These are phyloP conservation scores for Pseudonitzschia multiseries DNA, from an alignment of 108 stramenopile species.

Conservation along the genomic window DNA sequence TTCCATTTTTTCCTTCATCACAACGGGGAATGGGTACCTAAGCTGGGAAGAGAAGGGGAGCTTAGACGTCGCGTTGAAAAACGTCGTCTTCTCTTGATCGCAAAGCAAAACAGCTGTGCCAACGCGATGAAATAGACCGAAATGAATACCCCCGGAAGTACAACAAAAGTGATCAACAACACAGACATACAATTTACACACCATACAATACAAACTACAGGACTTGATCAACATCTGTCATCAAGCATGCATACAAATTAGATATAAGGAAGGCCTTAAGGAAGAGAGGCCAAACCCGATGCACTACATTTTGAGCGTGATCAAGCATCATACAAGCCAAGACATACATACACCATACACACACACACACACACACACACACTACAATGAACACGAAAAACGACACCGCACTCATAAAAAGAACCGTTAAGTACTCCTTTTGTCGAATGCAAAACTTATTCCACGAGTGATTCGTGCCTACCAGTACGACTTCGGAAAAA, in stretches of 20 bases:
- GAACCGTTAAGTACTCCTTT: neutral
- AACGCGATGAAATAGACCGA: neutral
- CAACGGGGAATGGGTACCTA: constrained; percentile 56
- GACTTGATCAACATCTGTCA: neutral
- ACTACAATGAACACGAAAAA: neutral
- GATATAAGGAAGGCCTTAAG: neutral
- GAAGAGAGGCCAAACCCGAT: neutral
- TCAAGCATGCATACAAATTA: neutral
- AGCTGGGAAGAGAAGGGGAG: constrained; percentile 48
- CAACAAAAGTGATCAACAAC: neutral
- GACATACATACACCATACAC: neutral
- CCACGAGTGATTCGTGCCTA: no score
- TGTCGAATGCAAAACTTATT: no score
- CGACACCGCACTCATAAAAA: neutral
- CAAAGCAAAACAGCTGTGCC: neutral
- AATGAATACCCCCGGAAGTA: neutral
- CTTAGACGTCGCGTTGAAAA: constrained; percentile 39
- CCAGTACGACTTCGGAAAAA: no score
- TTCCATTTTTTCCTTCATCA: constrained; percentile 42
- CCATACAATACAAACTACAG: constrained; percentile 4
- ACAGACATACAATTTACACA: neutral
- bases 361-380: neutral
- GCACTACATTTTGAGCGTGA: neutral
- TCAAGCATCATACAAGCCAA: neutral
- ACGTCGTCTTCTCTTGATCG: constrained; percentile 17